Base-by-base conservation (phyloP, 2,329 filamentous ascomycete genomes). In the Fusarium chuoi region DNA sequence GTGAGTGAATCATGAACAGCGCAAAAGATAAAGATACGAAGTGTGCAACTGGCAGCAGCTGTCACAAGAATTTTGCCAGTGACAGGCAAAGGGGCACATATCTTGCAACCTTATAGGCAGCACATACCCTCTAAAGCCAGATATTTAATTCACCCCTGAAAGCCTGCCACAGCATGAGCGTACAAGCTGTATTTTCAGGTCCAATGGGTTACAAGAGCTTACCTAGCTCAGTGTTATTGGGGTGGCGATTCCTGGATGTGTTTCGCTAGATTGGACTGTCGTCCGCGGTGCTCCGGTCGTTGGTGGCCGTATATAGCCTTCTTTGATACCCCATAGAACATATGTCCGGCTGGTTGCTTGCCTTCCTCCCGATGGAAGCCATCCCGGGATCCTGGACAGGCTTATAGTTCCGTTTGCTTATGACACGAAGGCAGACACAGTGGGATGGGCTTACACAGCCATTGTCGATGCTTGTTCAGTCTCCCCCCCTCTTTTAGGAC, bases 31-130 rank as follows among this genome's bases (percentile, higher is more conserved):
- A 49, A 56, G 48, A 49, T 52, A 12, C 12, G 30, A 57, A 20
- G 42, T 52, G 65, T 65, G 61, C 73, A 70, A 67, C 74, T 78
- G 75, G 63, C 68, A 46, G 46, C 70, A 69, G 54, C 73, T 71
- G 75, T 76, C 66, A 66, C 62, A 75, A 71, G 74, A 57, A 67
- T 33, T 64, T 51, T 63, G 58, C 55, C 71, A 69, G 69, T 68
- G 67, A 46, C 58, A 52, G 55, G 56, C 44, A 58, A 65, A 72
- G 59, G 62, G 60, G 58, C 46, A 63, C 52, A 62, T 55, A 55
- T 51, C 41, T 60, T 62, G 62, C 48, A 56, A 45, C 65, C 68
- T 74, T 70, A 70, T 64, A 70, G 66, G 63, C 51, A 20, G 22
- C 30, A 44, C 48, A 55, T 62, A 51, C 51, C 20, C 39, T 45